Conservation (phyloP, 163 green algal species). For the Volvox carteri region DNA sequence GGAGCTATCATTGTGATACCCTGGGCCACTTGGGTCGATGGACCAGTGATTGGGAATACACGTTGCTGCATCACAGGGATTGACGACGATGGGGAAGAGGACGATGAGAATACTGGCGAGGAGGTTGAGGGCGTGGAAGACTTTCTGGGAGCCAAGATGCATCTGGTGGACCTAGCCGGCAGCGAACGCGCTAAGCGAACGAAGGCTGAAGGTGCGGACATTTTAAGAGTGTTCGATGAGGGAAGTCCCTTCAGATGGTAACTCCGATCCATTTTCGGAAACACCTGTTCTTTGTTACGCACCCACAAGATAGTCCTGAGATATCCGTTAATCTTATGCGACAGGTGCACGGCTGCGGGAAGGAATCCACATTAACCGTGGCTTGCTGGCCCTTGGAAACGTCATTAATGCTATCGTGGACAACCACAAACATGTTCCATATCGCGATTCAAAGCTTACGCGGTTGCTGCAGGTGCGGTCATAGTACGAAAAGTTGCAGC, state of each 20-base stretch:
- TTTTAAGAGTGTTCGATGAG: too few relatives aligned
- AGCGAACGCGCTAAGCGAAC: slow-evolving; percentile 96
- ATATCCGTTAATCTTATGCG: background rate
- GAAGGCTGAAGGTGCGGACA: slow-evolving; percentile 84
- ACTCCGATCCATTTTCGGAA: too few relatives aligned
- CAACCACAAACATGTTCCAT: slow-evolving; percentile 80
- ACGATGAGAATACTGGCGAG: slow-evolving; percentile 56
- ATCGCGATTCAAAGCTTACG: slow-evolving; percentile 93
- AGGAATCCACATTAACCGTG: slow-evolving; percentile 98
- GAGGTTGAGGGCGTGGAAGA: slow-evolving; percentile 72
- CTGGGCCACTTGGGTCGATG: too few relatives aligned
- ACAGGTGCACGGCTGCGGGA: slow-evolving; percentile 75
- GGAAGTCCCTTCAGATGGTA: too few relatives aligned
- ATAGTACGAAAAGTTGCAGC: too few relatives aligned
- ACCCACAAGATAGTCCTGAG: background rate
- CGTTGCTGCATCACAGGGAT: background rate
- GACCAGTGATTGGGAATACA: too few relatives aligned
- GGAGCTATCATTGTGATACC: too few relatives aligned
- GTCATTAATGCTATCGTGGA: slow-evolving; percentile 95
- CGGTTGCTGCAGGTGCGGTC: slow-evolving; percentile 80
- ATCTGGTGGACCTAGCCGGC: slow-evolving; percentile 78
- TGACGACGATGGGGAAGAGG: slow-evolving; percentile 66
- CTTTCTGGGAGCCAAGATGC: slow-evolving; percentile 93
- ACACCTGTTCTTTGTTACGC: background rate
- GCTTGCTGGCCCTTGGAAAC: slow-evolving; percentile 96